Base-by-base conservation (phyloP, 805 yeast species). In the Spathaspora gorwiae region DNA sequence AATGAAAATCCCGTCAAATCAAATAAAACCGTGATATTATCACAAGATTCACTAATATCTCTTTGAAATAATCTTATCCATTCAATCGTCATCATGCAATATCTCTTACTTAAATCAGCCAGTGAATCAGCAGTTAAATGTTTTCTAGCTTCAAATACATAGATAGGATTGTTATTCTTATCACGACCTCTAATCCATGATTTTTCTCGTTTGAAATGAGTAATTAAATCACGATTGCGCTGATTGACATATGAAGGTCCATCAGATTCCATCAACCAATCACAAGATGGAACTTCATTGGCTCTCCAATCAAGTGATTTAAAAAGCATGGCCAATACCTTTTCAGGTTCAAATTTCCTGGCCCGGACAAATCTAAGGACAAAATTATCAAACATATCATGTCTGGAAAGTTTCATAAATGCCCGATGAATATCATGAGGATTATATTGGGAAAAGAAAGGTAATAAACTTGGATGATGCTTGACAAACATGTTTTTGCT, bases 1-100 rank as follows among this genome's bases (percentile, higher is more conserved):
- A 90, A 79, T 7, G 95, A 79, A 60, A 94, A 94, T 5, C 84
- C 96, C 10, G 86, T 73, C 57, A 94, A 70, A 61, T 94, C 99
- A 61, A 94, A 94, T 31, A 94, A 65, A 43, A 94, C 80, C 2
- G 94, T 81, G 39, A 54, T 50, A 14, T 51, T 51, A 38, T 89
- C 97, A 32, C 79, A 76, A 2, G 89, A 87, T 50, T 84, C 92
- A 50, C 71, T 78, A 14, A 63, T 62, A 30, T 70, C 75, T 32
- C 63, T 54, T 52, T 90, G 69, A 49, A 84, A 76, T 50, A 92
- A 66, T 52, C 96, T 76, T n/a, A 88, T 78, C 58, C 83, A 79
- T 66, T 94, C 99, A 54, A 94, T 88, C 42, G 83, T 70, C 44
- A 84, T 60, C 38, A 90, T 63, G 2, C 95, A 87, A 64, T 79